Evolutionary conservation across 176 grass and related monocot species (phyloP).

Genomic region (Rhynchospora tenuis): DNA sequence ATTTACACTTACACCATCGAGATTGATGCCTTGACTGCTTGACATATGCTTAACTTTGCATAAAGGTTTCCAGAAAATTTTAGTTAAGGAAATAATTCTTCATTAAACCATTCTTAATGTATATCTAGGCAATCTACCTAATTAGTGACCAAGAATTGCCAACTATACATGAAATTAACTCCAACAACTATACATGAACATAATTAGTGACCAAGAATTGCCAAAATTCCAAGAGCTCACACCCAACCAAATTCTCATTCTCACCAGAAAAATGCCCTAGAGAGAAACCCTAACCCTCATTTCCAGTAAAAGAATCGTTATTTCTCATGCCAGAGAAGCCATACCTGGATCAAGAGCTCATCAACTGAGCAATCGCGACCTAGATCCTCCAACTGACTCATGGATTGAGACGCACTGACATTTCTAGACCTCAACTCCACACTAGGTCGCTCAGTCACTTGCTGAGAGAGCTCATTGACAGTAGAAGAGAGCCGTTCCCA

Average conservation of each 20-base stretch:
- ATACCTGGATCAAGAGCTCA: conserved; percentile 16
- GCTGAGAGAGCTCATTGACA: neutral
- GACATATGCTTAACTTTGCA: neutral
- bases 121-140: neutral
- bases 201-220: neutral
- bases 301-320: neutral
- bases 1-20: neutral
- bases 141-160: no score
- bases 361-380: neutral
- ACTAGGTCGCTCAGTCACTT: neutral
- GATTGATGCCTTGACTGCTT: neutral
- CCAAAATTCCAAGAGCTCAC: neutral
- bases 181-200: neutral
- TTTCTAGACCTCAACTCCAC: neutral
- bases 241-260: neutral
- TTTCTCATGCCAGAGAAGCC: neutral
- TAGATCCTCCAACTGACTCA: neutral
- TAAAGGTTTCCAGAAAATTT: neutral
- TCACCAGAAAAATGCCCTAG: neutral
- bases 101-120: neutral
- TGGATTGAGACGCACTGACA: neutral
- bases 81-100: neutral
- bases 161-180: neutral
- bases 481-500: conserved; percentile 46
- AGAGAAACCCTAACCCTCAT: conserved; percentile 5